Conservation (phyloP, 2,329 filamentous ascomycete genomes). For the Balansia obtecta region DNA sequence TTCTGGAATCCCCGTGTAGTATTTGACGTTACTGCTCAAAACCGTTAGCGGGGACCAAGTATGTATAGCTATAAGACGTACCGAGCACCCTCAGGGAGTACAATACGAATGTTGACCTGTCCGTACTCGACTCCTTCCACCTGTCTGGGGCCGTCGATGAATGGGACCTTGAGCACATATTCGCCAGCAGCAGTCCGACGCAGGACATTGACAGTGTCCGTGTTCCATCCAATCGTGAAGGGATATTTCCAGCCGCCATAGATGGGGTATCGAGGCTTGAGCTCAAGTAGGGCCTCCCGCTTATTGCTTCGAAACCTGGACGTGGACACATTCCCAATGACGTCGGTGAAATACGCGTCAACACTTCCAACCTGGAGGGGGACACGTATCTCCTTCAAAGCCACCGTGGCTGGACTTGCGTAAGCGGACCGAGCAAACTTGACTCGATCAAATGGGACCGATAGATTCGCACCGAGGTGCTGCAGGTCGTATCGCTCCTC, state of each 20-base stretch:
- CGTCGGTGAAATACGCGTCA: slow-evolving; percentile 89
- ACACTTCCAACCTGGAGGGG: slow-evolving; percentile 67
- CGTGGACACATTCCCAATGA: slow-evolving; percentile 94
- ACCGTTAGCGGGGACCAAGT: slow-evolving; percentile 19
- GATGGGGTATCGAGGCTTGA: slow-evolving; percentile 89
- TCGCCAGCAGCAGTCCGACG: slow-evolving; percentile 52
- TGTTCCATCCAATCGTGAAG: slow-evolving; percentile 94
- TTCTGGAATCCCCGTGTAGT: slow-evolving; percentile 57
- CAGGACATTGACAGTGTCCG: slow-evolving; percentile 65
- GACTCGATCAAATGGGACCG: slow-evolving; percentile 60
- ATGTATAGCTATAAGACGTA: slow-evolving; percentile 33
- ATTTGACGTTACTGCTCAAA: slow-evolving; percentile 60
- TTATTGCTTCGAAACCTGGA: slow-evolving; percentile 70
- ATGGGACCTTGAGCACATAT: slow-evolving; percentile 83
- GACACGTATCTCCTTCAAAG: slow-evolving; percentile 71
- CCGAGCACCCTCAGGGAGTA: slow-evolving; percentile 84
- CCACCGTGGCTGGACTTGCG: slow-evolving; percentile 64
- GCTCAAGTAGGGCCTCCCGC: slow-evolving; percentile 71
- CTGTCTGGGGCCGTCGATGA: slow-evolving; percentile 84
- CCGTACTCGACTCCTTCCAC: slow-evolving; percentile 78
- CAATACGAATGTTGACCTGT: slow-evolving; percentile 63
- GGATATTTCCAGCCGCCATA: slow-evolving; percentile 98
- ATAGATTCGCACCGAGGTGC: slow-evolving; percentile 73
- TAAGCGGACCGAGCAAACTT: slow-evolving; percentile 63
- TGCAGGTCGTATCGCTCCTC: slow-evolving; percentile 86